A percentile compares a stretch with the other conserved stretches of the same genome.
phyloP scores from a whole-genome alignment of 2,329 filamentous ascomycete genomes.

The Alternaria infectoria region DNA sequence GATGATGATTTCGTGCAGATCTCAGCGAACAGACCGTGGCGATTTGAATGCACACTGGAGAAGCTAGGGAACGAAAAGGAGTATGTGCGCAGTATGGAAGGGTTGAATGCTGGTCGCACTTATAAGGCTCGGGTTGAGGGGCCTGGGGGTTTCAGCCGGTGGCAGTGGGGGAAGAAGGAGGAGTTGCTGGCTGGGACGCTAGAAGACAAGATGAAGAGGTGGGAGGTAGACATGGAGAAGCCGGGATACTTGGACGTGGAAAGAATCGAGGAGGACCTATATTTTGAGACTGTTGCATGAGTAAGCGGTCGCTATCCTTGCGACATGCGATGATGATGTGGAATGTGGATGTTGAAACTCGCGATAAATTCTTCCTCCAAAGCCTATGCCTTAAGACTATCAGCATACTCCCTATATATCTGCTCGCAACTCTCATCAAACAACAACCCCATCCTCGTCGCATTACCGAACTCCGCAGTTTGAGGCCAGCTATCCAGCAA shows the following conservation, averaged over 20 bases:
- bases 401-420: conserved; percentile 13
- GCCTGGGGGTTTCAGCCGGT: fast-evolving
- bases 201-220: neutral
- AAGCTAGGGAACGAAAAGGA: fast-evolving
- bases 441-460: conserved; percentile 7
- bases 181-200: neutral
- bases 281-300: neutral
- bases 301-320: neutral
- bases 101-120: neutral
- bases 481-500: conserved; percentile 10
- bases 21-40: neutral
- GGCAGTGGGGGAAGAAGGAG: neutral
- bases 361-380: neutral
- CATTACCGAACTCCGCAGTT: neutral
- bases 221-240: neutral
- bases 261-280: neutral
- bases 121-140: neutral
- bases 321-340: neutral
- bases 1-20: neutral
- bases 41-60: neutral
- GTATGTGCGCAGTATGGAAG: neutral
- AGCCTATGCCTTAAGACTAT: conserved; percentile 2
- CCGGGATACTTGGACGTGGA: fast-evolving
- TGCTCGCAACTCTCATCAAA: conserved; percentile 12
- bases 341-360: neutral